These are phyloP conservation scores for Tetrahymena thermophila DNA, from an alignment of 73 alveolate genomes.

Conservation along the genomic window DNA sequence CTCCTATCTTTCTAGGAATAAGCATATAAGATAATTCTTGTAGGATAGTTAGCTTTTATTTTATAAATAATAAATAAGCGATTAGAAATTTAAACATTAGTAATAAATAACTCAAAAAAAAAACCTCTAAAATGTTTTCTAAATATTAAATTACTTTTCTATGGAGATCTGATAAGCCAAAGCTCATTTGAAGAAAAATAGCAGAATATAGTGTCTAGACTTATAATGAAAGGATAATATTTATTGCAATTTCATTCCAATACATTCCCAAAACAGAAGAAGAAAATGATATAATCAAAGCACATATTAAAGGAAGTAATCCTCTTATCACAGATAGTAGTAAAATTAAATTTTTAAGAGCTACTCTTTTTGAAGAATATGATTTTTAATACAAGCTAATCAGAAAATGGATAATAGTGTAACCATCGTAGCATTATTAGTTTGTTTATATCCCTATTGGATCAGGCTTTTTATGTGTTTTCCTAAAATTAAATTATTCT, in stretches of 20 bases:
- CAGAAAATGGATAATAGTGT: neutral
- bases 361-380: neutral
- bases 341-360: neutral
- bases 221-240: neutral
- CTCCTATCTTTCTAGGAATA: neutral
- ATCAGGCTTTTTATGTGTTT: neutral
- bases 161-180: neutral
- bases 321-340: neutral
- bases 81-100: neutral
- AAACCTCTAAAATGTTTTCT: neutral
- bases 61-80: too few relatives aligned
- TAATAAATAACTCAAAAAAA: neutral
- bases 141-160: neutral
- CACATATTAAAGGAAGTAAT: neutral
- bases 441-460: neutral
- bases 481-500: neutral
- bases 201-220: neutral
- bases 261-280: neutral
- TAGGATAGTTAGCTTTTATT: neutral
- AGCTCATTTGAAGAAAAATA: neutral
- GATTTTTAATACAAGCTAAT: neutral
- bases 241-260: neutral
- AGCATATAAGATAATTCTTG: neutral
- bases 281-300: neutral
- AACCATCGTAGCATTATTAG: neutral